Conservation (phyloP, 2,329 filamentous ascomycete species). For the Penicillium fuscoglaucum region DNA sequence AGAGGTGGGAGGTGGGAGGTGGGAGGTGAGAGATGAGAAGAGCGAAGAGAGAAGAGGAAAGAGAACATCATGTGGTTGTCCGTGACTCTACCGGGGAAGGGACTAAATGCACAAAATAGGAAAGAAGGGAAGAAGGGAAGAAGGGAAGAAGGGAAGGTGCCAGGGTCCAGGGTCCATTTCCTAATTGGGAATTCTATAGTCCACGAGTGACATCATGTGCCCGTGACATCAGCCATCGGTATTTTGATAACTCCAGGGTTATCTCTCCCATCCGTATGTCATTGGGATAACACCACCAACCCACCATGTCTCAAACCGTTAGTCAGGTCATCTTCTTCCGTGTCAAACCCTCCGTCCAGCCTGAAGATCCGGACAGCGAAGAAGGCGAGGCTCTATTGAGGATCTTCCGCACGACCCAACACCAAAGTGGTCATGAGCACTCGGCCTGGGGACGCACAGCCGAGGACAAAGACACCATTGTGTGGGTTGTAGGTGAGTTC, state of each 20-base stretch:
- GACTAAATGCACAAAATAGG: background rate
- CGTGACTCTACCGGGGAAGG: background rate
- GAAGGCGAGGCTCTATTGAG: conserved; percentile 34
- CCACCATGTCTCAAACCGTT: conserved; percentile 28
- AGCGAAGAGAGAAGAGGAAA: background rate
- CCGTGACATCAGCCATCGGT: conserved; percentile 4
- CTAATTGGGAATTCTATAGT: background rate
- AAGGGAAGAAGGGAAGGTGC: background rate
- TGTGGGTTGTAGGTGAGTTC: conserved; percentile 41
- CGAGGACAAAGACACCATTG: conserved; percentile 38
- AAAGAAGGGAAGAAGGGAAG: background rate
- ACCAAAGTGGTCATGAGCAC: conserved; percentile 36
- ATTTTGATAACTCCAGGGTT: background rate
- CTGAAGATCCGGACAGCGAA: conserved; percentile 38
- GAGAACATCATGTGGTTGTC: background rate
- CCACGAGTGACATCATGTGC: background rate
- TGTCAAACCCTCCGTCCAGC: conserved; percentile 38
- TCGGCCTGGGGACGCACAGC: conserved; percentile 41
- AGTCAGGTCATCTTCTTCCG: conserved; percentile 42
- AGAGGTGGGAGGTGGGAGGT: background rate
- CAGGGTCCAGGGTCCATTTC: background rate
- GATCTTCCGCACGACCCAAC: conserved; percentile 31
- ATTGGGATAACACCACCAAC: background rate
- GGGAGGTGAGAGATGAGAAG: too few relatives aligned
- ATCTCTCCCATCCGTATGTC: background rate